Percentiles rank a stretch among this genome's conserved stretches.
Evolutionary conservation across 2,329 filamentous ascomycete species (phyloP).

Genomic region (Exserohilum turcica): DNA sequence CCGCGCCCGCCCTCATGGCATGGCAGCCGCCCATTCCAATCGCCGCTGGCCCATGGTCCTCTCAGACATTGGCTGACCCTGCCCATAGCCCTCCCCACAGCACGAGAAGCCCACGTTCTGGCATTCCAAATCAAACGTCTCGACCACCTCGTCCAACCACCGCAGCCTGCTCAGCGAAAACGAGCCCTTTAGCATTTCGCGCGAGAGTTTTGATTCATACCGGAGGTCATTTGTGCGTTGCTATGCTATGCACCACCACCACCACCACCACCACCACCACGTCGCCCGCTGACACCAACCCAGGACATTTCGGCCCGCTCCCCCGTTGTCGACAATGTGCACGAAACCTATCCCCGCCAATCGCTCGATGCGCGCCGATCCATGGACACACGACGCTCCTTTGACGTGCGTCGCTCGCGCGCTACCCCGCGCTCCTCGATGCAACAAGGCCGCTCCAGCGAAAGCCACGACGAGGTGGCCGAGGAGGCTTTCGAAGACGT

Average conservation of each 20-base stretch:
- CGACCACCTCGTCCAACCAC: constrained; percentile 61
- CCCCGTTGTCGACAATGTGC: constrained; percentile 66
- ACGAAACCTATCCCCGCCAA: constrained; percentile 60
- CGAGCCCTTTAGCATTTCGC: constrained; percentile 92
- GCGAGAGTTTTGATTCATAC: constrained; percentile 97
- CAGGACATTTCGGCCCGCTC: constrained; percentile 91
- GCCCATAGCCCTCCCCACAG: constrained; percentile 73
- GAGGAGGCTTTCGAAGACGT: constrained; percentile 92
- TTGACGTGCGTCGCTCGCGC: constrained; percentile 54
- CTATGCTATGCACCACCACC: not conserved
- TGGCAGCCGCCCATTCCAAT: constrained; percentile 1
- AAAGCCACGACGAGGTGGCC: constrained; percentile 63
- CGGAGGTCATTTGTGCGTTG: constrained; percentile 87
- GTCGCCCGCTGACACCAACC: constrained; percentile 50
- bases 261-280: not conserved
- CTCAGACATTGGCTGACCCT: constrained; percentile 27
- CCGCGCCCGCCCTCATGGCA: not conserved
- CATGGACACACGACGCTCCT: constrained; percentile 71
- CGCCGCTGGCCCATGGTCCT: constrained; percentile 1
- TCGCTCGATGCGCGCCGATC: constrained; percentile 68
- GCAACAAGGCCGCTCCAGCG: constrained; percentile 62
- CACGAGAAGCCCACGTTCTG: constrained; percentile 83
- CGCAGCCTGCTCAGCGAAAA: constrained; percentile 75
- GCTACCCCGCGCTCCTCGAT: constrained; percentile 67
- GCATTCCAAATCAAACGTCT: constrained; percentile 58